Evolutionary conservation across 768 basidiomycete genomes (phyloP).

Genomic region (Pisolithus sp.): DNA sequence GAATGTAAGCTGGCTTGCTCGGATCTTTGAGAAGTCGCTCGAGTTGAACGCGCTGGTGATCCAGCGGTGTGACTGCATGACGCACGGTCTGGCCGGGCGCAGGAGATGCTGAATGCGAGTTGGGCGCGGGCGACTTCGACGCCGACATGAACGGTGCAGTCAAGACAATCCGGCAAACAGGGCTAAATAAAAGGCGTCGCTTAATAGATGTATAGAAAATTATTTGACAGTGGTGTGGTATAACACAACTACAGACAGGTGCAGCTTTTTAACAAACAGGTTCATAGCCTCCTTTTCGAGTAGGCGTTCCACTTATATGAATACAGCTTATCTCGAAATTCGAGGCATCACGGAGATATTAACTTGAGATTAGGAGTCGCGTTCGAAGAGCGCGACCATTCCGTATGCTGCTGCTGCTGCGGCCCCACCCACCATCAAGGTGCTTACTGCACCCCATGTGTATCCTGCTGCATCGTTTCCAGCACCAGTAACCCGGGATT

Average conservation of each 20-base stretch:
- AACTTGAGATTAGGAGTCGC: not conserved
- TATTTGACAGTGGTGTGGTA: too few relatives aligned
- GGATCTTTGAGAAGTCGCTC: constrained; percentile 90
- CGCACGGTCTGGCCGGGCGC: constrained; percentile 24
- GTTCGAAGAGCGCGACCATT: constrained; percentile 17
- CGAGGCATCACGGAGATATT: too few relatives aligned
- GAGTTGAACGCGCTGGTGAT: constrained; percentile 60
- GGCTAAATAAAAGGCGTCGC: constrained; percentile 8
- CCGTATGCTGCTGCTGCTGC: constrained; percentile 76
- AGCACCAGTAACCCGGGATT: constrained; percentile 83
- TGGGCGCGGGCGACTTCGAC: constrained; percentile 22
- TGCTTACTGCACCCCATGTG: constrained; percentile 81
- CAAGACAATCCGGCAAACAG: constrained; percentile 14
- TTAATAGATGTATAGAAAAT: too few relatives aligned
- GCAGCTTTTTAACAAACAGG: too few relatives aligned
- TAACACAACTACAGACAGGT: too few relatives aligned
- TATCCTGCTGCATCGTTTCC: constrained; percentile 62
- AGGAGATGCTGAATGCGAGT: constrained; percentile 28
- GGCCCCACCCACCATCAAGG: constrained; percentile 81
- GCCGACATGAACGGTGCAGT: constrained; percentile 19
- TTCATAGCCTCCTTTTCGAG: too few relatives aligned
- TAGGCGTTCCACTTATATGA: too few relatives aligned
- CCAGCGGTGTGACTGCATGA: constrained; percentile 46
- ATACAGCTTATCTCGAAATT: too few relatives aligned
- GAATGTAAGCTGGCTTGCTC: constrained; percentile 71